Conservation (phyloP, 495 filamentous ascomycete species). For the Pseudoneurospora amorphoporcata region DNA sequence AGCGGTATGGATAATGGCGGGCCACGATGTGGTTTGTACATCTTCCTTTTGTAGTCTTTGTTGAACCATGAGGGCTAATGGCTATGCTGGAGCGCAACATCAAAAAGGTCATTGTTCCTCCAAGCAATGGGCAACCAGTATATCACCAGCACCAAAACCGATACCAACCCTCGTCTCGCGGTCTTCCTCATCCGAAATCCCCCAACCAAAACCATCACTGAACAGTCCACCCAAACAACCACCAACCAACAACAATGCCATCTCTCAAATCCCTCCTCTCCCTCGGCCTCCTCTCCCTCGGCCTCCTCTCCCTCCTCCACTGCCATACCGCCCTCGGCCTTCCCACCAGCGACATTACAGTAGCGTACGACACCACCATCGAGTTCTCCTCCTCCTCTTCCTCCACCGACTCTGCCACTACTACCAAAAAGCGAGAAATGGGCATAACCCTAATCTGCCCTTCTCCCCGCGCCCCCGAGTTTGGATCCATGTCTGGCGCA, state of each 20-base stretch:
- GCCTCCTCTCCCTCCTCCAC: neutral
- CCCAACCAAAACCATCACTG: neutral
- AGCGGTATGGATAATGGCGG: neutral
- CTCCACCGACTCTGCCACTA: too few relatives aligned
- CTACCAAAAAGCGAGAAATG: too few relatives aligned
- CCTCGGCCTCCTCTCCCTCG: neutral
- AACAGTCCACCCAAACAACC: neutral
- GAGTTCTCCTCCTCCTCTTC: neutral
- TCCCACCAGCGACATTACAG: neutral
- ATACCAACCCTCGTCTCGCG: neutral
- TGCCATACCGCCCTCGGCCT: neutral
- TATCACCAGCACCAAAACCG: neutral
- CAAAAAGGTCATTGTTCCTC: neutral
- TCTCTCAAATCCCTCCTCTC: neutral
- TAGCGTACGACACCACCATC: too few relatives aligned
- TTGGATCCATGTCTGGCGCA: neutral
- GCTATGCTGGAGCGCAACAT: neutral
- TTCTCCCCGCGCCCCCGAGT: neutral
- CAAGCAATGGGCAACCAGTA: too few relatives aligned
- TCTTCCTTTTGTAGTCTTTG: neutral
- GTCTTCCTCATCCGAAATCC: neutral
- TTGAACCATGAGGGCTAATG: neutral
- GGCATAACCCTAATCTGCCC: neutral
- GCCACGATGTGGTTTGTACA: neutral
- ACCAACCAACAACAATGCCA: neutral